These are phyloP conservation scores for Zychaea mexicana DNA, from an alignment of 371 early-diverging fungal species.

Conservation along the genomic window DNA sequence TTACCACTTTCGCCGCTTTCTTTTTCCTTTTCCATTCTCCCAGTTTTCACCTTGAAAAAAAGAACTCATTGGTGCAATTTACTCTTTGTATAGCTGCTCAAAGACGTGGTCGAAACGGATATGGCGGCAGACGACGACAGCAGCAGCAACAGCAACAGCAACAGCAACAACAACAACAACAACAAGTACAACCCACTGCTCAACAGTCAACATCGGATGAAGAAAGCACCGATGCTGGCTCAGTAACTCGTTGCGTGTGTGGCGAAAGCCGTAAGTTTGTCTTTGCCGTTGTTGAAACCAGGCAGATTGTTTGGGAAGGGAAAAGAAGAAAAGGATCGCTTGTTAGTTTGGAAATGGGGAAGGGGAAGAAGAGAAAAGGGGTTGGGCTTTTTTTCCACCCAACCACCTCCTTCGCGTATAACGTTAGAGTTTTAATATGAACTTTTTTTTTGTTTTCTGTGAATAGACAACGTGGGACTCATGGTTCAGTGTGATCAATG, in stretches of 20 bases:
- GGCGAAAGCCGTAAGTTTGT: slow-evolving; percentile 67
- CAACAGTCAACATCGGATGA: slow-evolving; percentile 39
- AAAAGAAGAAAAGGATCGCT: slow-evolving; percentile 28
- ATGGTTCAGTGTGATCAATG: slow-evolving; percentile 93
- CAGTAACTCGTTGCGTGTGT: slow-evolving; percentile 83
- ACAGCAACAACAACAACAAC: slow-evolving; percentile 1
- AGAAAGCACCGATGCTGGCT: slow-evolving; percentile 64
- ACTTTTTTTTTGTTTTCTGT: background rate
- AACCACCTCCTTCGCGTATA: too few relatives aligned
- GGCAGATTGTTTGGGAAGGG: background rate
- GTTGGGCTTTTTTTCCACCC: too few relatives aligned
- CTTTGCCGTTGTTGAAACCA: background rate
- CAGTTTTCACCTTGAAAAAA: too few relatives aligned
- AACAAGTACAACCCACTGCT: background rate
- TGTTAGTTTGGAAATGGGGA: too few relatives aligned
- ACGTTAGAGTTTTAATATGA: background rate
- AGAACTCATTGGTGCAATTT: too few relatives aligned
- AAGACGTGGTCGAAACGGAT: slow-evolving; percentile 31
- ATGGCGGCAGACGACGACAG: slow-evolving; percentile 19
- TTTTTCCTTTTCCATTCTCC: background rate
- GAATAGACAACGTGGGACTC: slow-evolving; percentile 68
- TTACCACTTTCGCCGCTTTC: background rate
- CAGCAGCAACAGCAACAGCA: slow-evolving; percentile 3
- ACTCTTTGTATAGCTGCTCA: slow-evolving; percentile 29
- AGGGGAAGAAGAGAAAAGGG: background rate